Base-by-base conservation (phyloP, 352 stramenopile genomes). In the Ophiocytium majus region DNA sequence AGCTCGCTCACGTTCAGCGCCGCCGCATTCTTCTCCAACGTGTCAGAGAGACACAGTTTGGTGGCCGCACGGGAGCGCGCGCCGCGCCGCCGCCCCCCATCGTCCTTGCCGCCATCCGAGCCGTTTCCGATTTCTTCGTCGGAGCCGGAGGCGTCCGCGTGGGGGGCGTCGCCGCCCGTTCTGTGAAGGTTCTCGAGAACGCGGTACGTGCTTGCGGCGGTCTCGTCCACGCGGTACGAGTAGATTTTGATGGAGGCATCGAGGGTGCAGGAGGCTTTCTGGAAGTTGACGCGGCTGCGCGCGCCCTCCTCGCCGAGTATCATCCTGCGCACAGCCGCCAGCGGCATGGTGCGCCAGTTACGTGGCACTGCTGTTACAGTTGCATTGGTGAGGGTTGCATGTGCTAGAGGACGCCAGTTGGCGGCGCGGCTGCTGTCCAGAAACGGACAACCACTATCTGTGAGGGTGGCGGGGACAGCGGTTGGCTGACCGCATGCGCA, bases 181-280 rank as follows among this genome's bases (percentile, higher is more conserved):
- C 89, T 93, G 71, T 63, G 98, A 19, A 99, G 90, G 88, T 98
- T 99, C 79, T 98, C 96, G n/a, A 99, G 86, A 19, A 99, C 97
- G 82, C 98, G 97, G 90, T 98, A 98, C 74, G 94, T 98, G 75
- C 94, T 97, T 50, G 96, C 94, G 92, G 97, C 97, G 75, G 97
- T 98, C 89, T 98, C 96, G 87, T 99, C 97, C 37, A 99, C 97
- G 81, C 97, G 94, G 89, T 98, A 98, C 50, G 95, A 98, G 90
- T 99, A 99, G 85, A 99, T 99, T 90, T 99, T 99, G 33, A 99
- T 95, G 86, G 93, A 98, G 0, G 97, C 96, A 88, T 99, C 96
- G n/a, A 99, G 88, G 23, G 96, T 98, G 89, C 96, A 99, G 83
- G 93, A 98, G 34, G 97, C 97, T 83, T 98, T 98, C 85, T 98